Conservation (phyloP, 345 rosid species). For the Jatropha curcas region DNA sequence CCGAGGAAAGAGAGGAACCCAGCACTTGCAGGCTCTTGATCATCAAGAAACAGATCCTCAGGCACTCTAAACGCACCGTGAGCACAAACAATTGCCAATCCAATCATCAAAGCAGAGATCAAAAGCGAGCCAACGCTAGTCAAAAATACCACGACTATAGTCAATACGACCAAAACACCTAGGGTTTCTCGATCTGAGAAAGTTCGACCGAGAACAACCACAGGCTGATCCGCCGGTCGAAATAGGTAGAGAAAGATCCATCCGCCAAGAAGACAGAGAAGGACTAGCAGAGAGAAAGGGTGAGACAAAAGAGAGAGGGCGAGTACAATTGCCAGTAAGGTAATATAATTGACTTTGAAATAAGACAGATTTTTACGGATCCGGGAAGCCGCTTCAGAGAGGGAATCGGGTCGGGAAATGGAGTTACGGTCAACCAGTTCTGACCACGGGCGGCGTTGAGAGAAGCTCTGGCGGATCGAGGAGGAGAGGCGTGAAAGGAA, state of each 20-base stretch:
- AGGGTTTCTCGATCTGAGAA: conserved; percentile 79
- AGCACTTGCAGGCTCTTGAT: conserved; percentile 59
- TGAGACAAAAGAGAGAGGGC: conserved; percentile 70
- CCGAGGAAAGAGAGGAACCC: conserved; percentile 78
- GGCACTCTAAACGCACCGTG: conserved; percentile 90
- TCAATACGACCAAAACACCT: conserved; percentile 48
- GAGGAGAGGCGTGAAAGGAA: conserved; percentile 69
- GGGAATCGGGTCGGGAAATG: conserved; percentile 57
- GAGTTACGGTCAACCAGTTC: conserved; percentile 69
- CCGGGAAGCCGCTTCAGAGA: conserved; percentile 70
- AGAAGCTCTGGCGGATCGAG: conserved; percentile 67
- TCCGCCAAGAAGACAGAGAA: conserved; percentile 52
- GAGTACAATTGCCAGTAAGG: conserved; percentile 58
- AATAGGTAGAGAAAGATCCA: conserved; percentile 75
- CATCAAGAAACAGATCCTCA: conserved; percentile 80
- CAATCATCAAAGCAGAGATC: conserved; percentile 67
- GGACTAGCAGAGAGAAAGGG: conserved; percentile 76
- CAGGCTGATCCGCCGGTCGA: conserved; percentile 77
- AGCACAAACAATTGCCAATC: conserved; percentile 63
- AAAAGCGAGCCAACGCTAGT: conserved; percentile 76
- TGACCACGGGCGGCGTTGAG: conserved; percentile 80
- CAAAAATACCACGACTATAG: conserved; percentile 68
- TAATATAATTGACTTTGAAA: conserved; percentile 71
- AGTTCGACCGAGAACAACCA: conserved; percentile 62
- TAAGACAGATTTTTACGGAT: conserved; percentile 61